These are phyloP conservation scores for Pachysandra terminalis DNA, from an alignment of 164 flowering plant genomes.

Conservation along the genomic window DNA sequence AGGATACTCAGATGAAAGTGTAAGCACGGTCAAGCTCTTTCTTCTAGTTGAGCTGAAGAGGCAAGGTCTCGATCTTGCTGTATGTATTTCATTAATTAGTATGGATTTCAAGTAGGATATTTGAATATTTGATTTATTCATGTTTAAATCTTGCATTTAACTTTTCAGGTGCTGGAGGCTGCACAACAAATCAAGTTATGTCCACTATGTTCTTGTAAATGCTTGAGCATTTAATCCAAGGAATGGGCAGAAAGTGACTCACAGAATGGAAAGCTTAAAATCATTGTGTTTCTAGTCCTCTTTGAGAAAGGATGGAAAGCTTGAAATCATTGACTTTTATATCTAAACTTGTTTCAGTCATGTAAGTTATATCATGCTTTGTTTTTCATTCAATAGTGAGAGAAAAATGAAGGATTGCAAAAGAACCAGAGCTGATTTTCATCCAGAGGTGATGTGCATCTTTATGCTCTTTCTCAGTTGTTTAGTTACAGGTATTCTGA, in stretches of 20 bases:
- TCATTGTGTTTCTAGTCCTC: too few relatives aligned
- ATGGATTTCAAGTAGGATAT: neutral
- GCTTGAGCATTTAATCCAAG: neutral
- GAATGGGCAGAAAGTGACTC: neutral
- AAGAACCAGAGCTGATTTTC: too few relatives aligned
- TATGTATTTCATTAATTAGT: neutral
- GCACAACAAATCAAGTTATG: neutral
- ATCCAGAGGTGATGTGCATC: too few relatives aligned
- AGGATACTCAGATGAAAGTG: neutral
- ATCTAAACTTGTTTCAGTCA: too few relatives aligned
- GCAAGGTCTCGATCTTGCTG: neutral
- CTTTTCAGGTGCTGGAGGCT: conserved; percentile 1
- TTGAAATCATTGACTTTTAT: too few relatives aligned
- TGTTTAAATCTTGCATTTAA: neutral
- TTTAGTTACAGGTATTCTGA: too few relatives aligned
- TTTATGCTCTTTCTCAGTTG: too few relatives aligned
- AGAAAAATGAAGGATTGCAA: too few relatives aligned
- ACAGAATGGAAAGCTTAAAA: too few relatives aligned
- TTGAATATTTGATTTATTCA: neutral
- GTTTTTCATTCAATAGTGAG: too few relatives aligned
- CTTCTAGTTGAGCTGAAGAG: neutral
- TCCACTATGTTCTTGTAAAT: neutral
- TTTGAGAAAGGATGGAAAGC: too few relatives aligned
- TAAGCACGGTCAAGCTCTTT: neutral
- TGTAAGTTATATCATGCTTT: too few relatives aligned